Evolutionary conservation across 1,284 basidiomycete genomes (phyloP), one percentile per base, ranked within the genome.

Genomic region (Leccinum pachyderme): DNA sequence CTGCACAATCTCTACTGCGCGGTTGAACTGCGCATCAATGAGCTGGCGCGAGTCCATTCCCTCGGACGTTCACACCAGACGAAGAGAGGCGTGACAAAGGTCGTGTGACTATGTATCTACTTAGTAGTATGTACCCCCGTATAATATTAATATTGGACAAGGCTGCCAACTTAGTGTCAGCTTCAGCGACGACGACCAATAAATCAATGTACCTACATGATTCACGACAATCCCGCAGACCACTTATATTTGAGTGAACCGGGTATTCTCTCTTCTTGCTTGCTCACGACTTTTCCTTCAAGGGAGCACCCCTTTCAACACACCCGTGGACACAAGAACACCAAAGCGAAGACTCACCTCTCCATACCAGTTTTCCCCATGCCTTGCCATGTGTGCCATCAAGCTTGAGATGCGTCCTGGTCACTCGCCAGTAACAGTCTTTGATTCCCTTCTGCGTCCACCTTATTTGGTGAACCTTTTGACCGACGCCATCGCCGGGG

Each of bases 1-100:
- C 69, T 98, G 95, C 3, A 97, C 89, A 59, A 98, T 95, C 73
- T 95, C 90, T 9, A 98, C 95, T 2, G 95, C 95, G 48, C 94
- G 85, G 75, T 95, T 86, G 73, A 98, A 98, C 68, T 96, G 93
- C 43, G 81, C 81, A 63, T 90, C 85, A 61, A 90, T 86, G 61
- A 85, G 78, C 64, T 81, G 76, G 49, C 74, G 77, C 18, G 84
- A 80, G 58, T 81, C 78, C 85, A 87, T 87, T 43, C 7, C 8
- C 29, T 24, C 33, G 44, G 31, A 8, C 6, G 28, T 27, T 33
- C 39, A 39, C 28, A 13, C 32, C 32, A 13, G 6, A 18, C 25
- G 27, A 22, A 13, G 35, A 48, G 55, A 53, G 48, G 43, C 18
- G 66, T 65, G 63, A 65, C 64, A 55, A 13, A 7, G 28, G 4